Evolutionary conservation across 1,284 basidiomycete species (phyloP).

Genomic region (Schizophyllum commune): DNA sequence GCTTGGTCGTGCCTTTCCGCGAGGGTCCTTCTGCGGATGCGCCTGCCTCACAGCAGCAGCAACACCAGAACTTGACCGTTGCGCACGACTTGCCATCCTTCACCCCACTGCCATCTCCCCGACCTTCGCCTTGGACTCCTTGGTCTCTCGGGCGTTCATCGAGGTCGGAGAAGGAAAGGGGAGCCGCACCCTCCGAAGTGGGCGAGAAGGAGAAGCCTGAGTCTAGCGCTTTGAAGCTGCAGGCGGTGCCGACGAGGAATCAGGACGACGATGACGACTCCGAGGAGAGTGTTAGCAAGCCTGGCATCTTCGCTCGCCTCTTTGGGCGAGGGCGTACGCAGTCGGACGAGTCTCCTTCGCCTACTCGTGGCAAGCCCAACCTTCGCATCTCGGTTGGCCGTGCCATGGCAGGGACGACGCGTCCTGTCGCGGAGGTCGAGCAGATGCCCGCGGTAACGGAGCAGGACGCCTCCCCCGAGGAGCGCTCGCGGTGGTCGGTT

Average conservation of each 20-base stretch:
- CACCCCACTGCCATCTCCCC: slow-evolving; percentile 40
- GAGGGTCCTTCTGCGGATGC: slow-evolving; percentile 13
- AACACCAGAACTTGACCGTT: slow-evolving; percentile 20
- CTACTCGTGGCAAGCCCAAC: slow-evolving; percentile 18
- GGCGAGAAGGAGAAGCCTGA: slow-evolving; percentile 14
- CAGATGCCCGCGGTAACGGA: slow-evolving; percentile 1
- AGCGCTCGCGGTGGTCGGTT: slow-evolving; percentile 31
- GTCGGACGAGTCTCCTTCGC: slow-evolving; percentile 3
- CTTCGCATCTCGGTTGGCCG: slow-evolving; percentile 38
- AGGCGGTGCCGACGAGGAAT: background rate
- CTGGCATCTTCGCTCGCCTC: background rate
- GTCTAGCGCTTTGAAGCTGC: no score
- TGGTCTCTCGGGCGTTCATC: slow-evolving; percentile 23
- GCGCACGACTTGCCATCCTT: slow-evolving; percentile 34
- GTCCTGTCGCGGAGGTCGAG: background rate
- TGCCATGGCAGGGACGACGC: slow-evolving; percentile 10
- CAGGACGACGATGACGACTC: no score
- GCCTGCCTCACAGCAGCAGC: slow-evolving; percentile 18
- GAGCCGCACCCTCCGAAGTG: slow-evolving; percentile 8
- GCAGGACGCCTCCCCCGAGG: background rate
- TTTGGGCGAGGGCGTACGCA: slow-evolving; percentile 1
- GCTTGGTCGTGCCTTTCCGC: slow-evolving; percentile 35
- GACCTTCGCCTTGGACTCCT: slow-evolving; percentile 16
- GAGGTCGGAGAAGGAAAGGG: slow-evolving; percentile 16
- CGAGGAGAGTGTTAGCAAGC: background rate